Evolutionary conservation across 345 rosid species (phyloP).

Genomic region (Citrus trifoliata): DNA sequence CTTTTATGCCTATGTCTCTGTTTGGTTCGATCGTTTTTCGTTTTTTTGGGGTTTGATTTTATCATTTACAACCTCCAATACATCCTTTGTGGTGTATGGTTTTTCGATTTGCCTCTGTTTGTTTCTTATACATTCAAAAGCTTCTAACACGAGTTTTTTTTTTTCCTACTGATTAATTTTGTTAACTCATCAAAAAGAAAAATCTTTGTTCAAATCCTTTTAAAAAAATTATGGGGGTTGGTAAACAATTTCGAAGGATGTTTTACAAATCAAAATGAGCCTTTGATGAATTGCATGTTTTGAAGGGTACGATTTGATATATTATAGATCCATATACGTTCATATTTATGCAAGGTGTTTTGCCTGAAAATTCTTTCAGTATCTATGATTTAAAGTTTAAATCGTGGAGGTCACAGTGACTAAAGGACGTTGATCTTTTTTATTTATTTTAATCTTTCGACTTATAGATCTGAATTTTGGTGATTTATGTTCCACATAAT

Average conservation of each 20-base stretch:
- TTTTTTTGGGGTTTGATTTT: not conserved
- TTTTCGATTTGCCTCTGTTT: not conserved
- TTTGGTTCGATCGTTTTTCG: not conserved
- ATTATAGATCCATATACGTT: not conserved
- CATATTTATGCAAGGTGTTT: not conserved
- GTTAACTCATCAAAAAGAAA: not conserved
- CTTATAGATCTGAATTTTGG: not conserved
- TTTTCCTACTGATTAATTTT: not conserved
- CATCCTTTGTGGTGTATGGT: not conserved
- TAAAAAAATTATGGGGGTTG: not conserved
- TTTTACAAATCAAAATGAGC: not conserved
- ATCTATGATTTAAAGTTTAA: not conserved
- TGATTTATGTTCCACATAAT: not conserved
- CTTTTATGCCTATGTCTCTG: not conserved
- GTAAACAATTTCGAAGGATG: not conserved
- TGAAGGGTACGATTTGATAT: not conserved
- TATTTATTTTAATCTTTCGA: not conserved
- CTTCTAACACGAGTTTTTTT: not conserved
- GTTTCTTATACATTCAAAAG: not conserved
- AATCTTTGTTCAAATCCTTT: not conserved
- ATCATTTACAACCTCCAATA: not conserved
- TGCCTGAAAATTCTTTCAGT: not conserved
- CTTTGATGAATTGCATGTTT: not conserved
- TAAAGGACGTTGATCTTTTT: not conserved
- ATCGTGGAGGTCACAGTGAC: not conserved